phyloP scores from a whole-genome alignment of 331 rosid species.

The Pyrus hybrid region DNA sequence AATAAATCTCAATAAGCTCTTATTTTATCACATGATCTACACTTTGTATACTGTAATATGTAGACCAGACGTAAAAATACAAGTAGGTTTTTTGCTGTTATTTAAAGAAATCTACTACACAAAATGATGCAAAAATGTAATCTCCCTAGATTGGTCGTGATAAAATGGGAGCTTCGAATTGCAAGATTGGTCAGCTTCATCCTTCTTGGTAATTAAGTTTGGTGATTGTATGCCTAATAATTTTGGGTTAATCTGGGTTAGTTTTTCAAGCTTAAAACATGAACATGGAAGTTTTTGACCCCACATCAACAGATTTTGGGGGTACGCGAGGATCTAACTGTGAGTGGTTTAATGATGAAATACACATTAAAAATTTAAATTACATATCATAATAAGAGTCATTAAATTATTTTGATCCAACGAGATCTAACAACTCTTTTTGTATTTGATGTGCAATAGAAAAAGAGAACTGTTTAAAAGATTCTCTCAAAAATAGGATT shows the following conservation, averaged over 20 bases:
- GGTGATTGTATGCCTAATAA: neutral
- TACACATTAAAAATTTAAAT: too few species aligned
- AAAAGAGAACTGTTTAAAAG: too few species aligned
- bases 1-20: neutral
- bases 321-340: neutral
- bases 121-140: neutral
- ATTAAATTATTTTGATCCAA: too few species aligned
- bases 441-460: neutral
- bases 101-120: neutral
- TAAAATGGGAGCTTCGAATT: too few species aligned
- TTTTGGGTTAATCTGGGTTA: neutral
- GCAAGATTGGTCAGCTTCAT: neutral
- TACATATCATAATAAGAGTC: neutral
- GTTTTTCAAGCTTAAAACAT: neutral
- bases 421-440: too few species aligned
- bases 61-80: too few species aligned
- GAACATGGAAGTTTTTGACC: neutral
- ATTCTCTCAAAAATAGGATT: fast-evolving
- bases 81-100: neutral
- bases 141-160: neutral
- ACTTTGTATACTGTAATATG: too few species aligned
- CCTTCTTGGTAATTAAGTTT: neutral
- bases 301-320: neutral
- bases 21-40: too few species aligned
- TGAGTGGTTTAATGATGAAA: too few species aligned